phyloP scores from a whole-genome alignment of 2,329 filamentous ascomycete genomes.

The Pseudodiploospora longispora region DNA sequence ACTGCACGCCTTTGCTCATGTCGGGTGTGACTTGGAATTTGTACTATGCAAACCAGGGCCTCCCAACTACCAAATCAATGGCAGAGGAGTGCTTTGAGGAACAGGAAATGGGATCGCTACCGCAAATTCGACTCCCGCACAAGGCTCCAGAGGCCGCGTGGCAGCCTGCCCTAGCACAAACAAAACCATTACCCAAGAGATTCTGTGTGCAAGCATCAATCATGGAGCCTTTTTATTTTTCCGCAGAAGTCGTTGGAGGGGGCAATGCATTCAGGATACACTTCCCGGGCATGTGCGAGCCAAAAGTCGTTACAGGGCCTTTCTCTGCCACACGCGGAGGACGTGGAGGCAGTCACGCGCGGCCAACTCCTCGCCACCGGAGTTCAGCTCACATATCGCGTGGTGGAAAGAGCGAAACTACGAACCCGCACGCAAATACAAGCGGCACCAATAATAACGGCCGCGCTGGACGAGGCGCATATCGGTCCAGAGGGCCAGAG shows the following conservation, averaged over 20 bases:
- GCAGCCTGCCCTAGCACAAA: slow-evolving; percentile 47
- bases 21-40: slow-evolving; percentile 26
- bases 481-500: slow-evolving; percentile 31
- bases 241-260: slow-evolving; percentile 23
- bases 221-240: slow-evolving; percentile 27
- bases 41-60: slow-evolving; percentile 31
- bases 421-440: slow-evolving; percentile 19
- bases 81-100: slow-evolving; percentile 76
- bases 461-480: slow-evolving; percentile 31
- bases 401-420: slow-evolving; percentile 25
- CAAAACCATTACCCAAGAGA: slow-evolving; percentile 46
- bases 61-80: slow-evolving; percentile 56
- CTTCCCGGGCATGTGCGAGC: slow-evolving; percentile 34
- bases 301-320: slow-evolving; percentile 30
- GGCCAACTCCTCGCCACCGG: slow-evolving; percentile 21
- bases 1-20: slow-evolving; percentile 63
- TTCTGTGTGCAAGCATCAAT: slow-evolving; percentile 34
- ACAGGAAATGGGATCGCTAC: slow-evolving; percentile 72
- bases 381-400: slow-evolving; percentile 21
- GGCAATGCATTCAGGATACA: slow-evolving; percentile 30
- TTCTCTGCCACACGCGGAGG: slow-evolving; percentile 24
- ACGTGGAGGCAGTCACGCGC: slow-evolving; percentile 16
- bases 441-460: slow-evolving; percentile 8
- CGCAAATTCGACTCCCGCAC: slow-evolving; percentile 58
- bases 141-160: slow-evolving; percentile 55